Base-by-base conservation (phyloP, 2,329 filamentous ascomycete species). In the Epichloe brachyelytri region DNA sequence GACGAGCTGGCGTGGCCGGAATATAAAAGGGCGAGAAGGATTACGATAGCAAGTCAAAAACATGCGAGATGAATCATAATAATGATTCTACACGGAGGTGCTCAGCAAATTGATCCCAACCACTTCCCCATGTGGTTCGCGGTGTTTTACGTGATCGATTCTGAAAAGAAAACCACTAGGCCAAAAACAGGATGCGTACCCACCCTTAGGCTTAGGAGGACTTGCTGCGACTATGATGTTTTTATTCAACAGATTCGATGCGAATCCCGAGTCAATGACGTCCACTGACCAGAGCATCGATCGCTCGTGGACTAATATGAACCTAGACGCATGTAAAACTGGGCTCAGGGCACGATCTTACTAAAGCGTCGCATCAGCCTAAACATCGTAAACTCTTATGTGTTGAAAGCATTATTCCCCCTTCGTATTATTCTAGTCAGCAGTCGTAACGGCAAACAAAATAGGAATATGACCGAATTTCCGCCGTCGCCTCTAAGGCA, bases 401-500 rank as follows among this genome's bases (percentile, higher is more conserved):
- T 2, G 10, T 4, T 20, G n/a, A n/a, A 11, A 8, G 5, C 14
- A 20, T 20, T 20, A 7, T 37, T 37, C 26, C 11, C n/a, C 33
- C 17, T 5, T 10, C 44, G 19, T 10, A 5, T 20, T 1, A 37
- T 19, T 14, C 19, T 7, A 14, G 5, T 34, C 37, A 11, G 3
- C 7, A 37, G 33, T 37, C 3, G 17, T 37, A 12, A 37, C 5
- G 20, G 17, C 20, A 26, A 4, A 37, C 22, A 5, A 11, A 11
- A 6, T 5, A 22, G 15, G 19, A 44, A 40, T 6, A 55, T 55
- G 53, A 20, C 43, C 22, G 37, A 34, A 22, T 44, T 53, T n/a
- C 10, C 45, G 14, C 22, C 37, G 14, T 33, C n/a, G 43, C 53
- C 51, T 38, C 56, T 43, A 51, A 77, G 76, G 56, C 75, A 72